Conservation (phyloP, 1,284 basidiomycete species). For the Pholiota adiposa region DNA sequence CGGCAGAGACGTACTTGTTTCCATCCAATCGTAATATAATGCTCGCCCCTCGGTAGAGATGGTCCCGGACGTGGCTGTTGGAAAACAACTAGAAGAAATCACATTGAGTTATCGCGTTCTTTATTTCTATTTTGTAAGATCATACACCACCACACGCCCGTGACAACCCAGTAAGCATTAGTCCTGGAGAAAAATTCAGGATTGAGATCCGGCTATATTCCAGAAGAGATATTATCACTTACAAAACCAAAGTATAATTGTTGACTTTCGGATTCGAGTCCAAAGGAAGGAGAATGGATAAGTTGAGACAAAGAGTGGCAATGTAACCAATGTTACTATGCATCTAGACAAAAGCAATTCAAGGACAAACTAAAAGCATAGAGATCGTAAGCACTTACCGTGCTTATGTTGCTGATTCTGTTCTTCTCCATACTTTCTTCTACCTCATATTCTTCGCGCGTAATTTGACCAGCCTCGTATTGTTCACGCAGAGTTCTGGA, state of each 20-base stretch:
- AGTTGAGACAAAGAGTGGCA: slow-evolving; percentile 65
- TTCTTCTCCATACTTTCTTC: slow-evolving; percentile 87
- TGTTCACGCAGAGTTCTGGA: slow-evolving; percentile 62
- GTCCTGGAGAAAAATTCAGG: slow-evolving; percentile 43
- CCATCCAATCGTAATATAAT: slow-evolving; percentile 79
- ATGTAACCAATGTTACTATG: slow-evolving; percentile 82
- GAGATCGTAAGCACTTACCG: slow-evolving; percentile 47
- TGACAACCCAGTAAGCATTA: slow-evolving; percentile 76
- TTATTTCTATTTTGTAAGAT: slow-evolving; percentile 5
- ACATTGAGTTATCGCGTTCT: neutral
- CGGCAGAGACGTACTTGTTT: slow-evolving; percentile 12
- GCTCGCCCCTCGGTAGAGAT: slow-evolving; percentile 69
- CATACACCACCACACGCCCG: slow-evolving; percentile 84
- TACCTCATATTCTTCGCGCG: slow-evolving; percentile 66
- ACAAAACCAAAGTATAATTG: slow-evolving; percentile 71
- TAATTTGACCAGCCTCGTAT: slow-evolving; percentile 62
- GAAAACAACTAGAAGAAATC: slow-evolving; percentile 61
- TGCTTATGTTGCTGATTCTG: slow-evolving; percentile 84
- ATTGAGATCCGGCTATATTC: neutral
- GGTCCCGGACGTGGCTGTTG: slow-evolving; percentile 79
- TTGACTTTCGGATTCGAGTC: slow-evolving; percentile 68
- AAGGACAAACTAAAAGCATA: slow-evolving; percentile 17
- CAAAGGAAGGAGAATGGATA: slow-evolving; percentile 77
- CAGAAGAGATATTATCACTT: slow-evolving; percentile 28
- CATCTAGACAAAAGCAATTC: slow-evolving; percentile 47